A percentile compares a stretch with the other conserved stretches of the same genome.
Conservation (phyloP, 2,329 filamentous ascomycete species). For the Colletotrichum endophyticum region DNA sequence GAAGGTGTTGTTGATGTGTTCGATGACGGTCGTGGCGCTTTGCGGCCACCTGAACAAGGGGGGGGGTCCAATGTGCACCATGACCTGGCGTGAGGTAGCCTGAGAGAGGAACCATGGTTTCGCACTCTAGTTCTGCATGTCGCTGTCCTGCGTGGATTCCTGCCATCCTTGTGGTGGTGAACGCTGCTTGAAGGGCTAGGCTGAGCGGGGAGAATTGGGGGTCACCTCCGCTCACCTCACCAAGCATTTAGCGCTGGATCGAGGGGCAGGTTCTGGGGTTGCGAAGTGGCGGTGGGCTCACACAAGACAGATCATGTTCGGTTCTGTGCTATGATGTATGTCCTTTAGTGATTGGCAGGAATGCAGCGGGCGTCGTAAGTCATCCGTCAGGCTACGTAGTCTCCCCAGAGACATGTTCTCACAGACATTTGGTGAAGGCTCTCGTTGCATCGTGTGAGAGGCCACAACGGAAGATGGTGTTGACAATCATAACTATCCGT, state of each 20-base stretch:
- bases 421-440: not conserved
- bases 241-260: slow-evolving; percentile 8
- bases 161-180: not conserved
- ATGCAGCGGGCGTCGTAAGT: not conserved
- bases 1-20: not conserved
- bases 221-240: slow-evolving; percentile 7
- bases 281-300: slow-evolving; percentile 12
- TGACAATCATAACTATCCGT: not conserved
- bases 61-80: not conserved
- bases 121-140: not conserved
- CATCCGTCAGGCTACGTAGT: not conserved
- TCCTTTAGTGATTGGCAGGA: not conserved
- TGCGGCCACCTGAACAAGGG: not conserved
- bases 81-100: not conserved
- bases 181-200: not conserved
- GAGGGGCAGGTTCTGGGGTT: not conserved
- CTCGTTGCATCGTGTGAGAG: not conserved
- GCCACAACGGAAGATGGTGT: not conserved
- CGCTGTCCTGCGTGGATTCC: not conserved
- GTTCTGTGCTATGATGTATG: not conserved
- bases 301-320: not conserved
- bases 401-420: not conserved
- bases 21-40: not conserved
- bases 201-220: not conserved
- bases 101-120: not conserved